Evolutionary conservation across 1,284 basidiomycete species (phyloP).

Genomic region (Trichosporon asahii): DNA sequence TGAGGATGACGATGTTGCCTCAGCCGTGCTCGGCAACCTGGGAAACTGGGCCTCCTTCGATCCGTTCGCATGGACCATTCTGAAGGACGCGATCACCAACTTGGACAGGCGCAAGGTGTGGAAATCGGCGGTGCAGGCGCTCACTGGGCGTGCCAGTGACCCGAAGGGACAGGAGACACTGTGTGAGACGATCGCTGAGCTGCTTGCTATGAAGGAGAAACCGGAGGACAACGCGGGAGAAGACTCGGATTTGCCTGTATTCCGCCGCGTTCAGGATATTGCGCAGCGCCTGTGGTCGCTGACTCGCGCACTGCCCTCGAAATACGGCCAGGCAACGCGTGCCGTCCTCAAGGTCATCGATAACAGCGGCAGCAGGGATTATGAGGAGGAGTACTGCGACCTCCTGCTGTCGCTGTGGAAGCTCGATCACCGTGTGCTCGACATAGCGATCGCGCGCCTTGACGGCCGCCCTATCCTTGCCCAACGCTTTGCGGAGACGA

Average conservation of each 20-base stretch:
- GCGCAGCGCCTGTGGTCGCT: background rate
- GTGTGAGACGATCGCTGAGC: background rate
- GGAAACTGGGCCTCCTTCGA: background rate
- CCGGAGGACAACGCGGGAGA: background rate
- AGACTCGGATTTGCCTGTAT: background rate
- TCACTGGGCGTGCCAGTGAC: background rate
- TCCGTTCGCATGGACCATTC: background rate
- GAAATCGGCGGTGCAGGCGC: background rate
- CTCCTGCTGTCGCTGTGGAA: background rate
- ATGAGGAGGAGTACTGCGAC: slow-evolving; percentile 2
- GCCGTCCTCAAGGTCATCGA: background rate
- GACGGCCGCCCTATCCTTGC: background rate
- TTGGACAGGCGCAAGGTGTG: background rate
- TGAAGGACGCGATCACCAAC: background rate
- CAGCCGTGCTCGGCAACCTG: background rate
- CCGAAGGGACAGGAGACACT: background rate
- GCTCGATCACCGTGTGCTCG: background rate
- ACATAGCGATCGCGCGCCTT: background rate
- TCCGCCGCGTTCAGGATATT: background rate
- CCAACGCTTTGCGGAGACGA: background rate
- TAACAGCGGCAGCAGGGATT: background rate
- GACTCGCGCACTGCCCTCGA: background rate
- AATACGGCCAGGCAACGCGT: background rate
- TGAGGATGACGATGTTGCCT: background rate
- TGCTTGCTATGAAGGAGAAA: background rate